phyloP scores from a whole-genome alignment of 108 stramenopile species.

The Nannochloropsis salina region DNA sequence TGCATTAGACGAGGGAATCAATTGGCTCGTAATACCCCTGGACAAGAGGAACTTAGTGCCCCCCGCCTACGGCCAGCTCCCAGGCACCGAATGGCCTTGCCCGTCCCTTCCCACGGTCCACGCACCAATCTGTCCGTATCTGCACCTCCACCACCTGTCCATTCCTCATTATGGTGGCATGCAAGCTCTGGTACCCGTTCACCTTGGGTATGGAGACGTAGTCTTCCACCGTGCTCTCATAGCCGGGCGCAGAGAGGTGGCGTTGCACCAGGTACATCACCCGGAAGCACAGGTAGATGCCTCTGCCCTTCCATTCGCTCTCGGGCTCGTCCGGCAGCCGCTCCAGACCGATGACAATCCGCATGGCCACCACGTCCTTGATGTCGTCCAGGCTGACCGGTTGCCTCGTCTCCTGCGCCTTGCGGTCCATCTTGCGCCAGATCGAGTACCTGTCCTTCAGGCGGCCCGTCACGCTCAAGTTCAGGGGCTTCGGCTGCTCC shows the following conservation, averaged over 20 bases:
- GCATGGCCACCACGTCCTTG: constrained; percentile 79
- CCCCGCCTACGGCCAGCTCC: too few species aligned
- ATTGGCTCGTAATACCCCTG: too few species aligned
- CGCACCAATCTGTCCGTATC: constrained; percentile 66
- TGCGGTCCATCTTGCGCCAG: constrained; percentile 85
- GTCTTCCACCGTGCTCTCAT: constrained; percentile 77
- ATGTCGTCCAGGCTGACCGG: constrained; percentile 65
- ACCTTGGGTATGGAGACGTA: constrained; percentile 88
- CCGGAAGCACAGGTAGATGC: constrained; percentile 72
- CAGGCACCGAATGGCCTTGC: too few species aligned
- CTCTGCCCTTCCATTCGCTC: constrained; percentile 32
- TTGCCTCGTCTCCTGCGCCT: constrained; percentile 58
- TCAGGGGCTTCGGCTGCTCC: constrained; percentile 58
- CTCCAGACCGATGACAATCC: constrained; percentile 74
- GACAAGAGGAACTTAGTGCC: too few species aligned
- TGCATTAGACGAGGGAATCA: neutral
- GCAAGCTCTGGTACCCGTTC: constrained; percentile 85
- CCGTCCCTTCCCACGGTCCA: neutral
- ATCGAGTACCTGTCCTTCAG: constrained; percentile 84
- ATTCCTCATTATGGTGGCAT: constrained; percentile 70
- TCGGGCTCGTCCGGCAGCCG: constrained; percentile 45
- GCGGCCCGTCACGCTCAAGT: constrained; percentile 68
- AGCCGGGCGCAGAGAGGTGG: constrained; percentile 60
- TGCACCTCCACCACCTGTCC: constrained; percentile 90
- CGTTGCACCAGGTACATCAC: constrained; percentile 81